phyloP scores from a whole-genome alignment of 1,284 basidiomycete species.

The Cystobasidiaceae sp. region DNA sequence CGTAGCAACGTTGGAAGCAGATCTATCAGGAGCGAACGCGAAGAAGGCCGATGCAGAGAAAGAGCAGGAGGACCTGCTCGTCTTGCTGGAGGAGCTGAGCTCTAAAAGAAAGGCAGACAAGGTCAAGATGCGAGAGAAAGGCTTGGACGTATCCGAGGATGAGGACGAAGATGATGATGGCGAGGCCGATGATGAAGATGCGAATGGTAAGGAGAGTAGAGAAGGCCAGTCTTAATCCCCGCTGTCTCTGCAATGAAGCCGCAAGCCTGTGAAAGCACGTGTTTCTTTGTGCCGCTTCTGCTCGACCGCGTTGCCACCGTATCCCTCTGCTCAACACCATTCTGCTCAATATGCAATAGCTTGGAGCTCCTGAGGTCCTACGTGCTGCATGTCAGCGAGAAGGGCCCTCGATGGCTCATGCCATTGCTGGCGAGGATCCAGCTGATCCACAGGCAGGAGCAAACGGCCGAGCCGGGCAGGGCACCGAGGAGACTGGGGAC shows the following conservation, averaged over 20 bases:
- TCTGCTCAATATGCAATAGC: too few relatives aligned
- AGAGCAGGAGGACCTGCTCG: conserved; percentile 63
- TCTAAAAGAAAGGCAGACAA: conserved; percentile 81
- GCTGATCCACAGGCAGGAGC: background rate
- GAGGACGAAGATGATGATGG: conserved; percentile 50
- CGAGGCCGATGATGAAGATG: background rate
- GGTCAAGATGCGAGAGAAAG: conserved; percentile 62
- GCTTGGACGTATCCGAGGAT: conserved; percentile 63
- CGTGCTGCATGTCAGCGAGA: too few relatives aligned
- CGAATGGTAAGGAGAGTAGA: background rate
- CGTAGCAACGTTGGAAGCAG: conserved; percentile 36
- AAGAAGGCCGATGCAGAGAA: conserved; percentile 52
- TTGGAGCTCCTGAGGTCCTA: too few relatives aligned
- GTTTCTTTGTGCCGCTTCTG: too few relatives aligned
- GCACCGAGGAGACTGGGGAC: background rate
- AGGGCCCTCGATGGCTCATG: too few relatives aligned
- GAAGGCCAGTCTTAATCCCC: background rate
- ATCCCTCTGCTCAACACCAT: too few relatives aligned
- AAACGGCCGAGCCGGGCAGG: background rate
- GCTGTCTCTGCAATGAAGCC: background rate
- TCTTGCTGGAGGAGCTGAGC: conserved; percentile 85
- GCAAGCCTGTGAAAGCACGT: background rate
- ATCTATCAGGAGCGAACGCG: conserved; percentile 41
- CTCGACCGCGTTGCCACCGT: too few relatives aligned
- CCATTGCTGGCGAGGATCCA: too few relatives aligned